Evolutionary conservation across 2,329 filamentous ascomycete genomes (phyloP), one percentile per base, ranked within the genome.

Genomic region (Uncinocarpus reesii): DNA sequence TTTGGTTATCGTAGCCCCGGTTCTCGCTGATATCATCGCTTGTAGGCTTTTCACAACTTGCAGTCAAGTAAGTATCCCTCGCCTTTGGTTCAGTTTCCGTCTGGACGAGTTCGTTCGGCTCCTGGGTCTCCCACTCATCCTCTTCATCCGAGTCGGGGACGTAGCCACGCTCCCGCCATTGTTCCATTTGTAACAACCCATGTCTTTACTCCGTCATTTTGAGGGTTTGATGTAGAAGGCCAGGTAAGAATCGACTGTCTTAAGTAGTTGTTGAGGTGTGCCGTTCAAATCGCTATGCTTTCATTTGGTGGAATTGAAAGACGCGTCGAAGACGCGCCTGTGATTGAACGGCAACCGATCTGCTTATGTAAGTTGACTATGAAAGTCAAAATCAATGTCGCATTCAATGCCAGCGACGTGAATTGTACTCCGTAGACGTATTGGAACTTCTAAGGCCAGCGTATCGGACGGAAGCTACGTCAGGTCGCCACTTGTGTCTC

Each of bases 121-220:
- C 42, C 20, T 66, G 60, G 40, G 59, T 65, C 23, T 68, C 67
- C 38, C 66, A 60, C 42, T 64, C 65, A 41, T 67, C 68, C 41
- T 69, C 68, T 16, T 70, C 67, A 52, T 75, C 72, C 36, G 72
- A 74, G 59, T 74, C 72, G 52, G 70, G 69, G 52, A 75, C 72
- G 65, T 68, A 75, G 46, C 72, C 71, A 62, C 68, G 66, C 60
- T 69, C 64, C 59, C 67, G 68, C 72, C 72, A 75, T 65, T 63
- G 62, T 65, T 69, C 66, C 65, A 68, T 69, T 66, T 35, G 46
- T 16, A 37, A 48, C 21, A 35, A 42, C 46, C 38, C 46, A 48
- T 48, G 11, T 20, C 46, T 48, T 38, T 42, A 42, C 32, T 16
- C 20, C 23, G 10, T 21, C 31, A 42, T 43, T n/a, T 37, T 26